These are phyloP conservation scores for Orbilia quercus DNA, from an alignment of 2,329 filamentous ascomycete species.

Conservation along the genomic window DNA sequence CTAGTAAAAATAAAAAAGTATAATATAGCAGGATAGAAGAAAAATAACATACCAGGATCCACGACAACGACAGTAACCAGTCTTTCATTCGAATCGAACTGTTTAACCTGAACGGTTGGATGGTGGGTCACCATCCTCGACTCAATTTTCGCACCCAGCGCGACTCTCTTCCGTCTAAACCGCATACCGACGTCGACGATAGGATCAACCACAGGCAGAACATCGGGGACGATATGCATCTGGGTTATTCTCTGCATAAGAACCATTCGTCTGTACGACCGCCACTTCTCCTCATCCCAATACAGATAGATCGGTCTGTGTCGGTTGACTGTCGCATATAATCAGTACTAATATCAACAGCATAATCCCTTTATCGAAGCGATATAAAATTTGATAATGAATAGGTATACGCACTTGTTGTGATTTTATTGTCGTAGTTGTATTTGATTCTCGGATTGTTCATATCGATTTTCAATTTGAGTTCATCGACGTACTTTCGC, in stretches of 20 bases:
- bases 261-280: conserved; percentile 80
- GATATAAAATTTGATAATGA: too few relatives aligned
- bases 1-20: not conserved
- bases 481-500: conserved; percentile 76
- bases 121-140: conserved; percentile 76
- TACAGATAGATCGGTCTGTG: conserved; percentile 94
- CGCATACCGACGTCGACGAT: conserved; percentile 81
- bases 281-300: conserved; percentile 89
- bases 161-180: conserved; percentile 77
- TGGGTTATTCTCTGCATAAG: conserved; percentile 86
- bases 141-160: conserved; percentile 83
- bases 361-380: too few relatives aligned
- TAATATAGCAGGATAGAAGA: not conserved
- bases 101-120: conserved; percentile 82
- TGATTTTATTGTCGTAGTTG: conserved; percentile 45
- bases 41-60: conserved; percentile 71
- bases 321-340: conserved; percentile 73
- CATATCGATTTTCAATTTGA: conserved; percentile 73
- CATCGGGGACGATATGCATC: conserved; percentile 87
- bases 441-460: conserved; percentile 56
- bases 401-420: conserved; percentile 10
- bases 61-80: conserved; percentile 86
- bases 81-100: conserved; percentile 83
- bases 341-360: too few relatives aligned
- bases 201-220: conserved; percentile 82